These are phyloP conservation scores for Lophiotrema nucula DNA, from an alignment of 495 filamentous ascomycete genomes.

Conservation along the genomic window DNA sequence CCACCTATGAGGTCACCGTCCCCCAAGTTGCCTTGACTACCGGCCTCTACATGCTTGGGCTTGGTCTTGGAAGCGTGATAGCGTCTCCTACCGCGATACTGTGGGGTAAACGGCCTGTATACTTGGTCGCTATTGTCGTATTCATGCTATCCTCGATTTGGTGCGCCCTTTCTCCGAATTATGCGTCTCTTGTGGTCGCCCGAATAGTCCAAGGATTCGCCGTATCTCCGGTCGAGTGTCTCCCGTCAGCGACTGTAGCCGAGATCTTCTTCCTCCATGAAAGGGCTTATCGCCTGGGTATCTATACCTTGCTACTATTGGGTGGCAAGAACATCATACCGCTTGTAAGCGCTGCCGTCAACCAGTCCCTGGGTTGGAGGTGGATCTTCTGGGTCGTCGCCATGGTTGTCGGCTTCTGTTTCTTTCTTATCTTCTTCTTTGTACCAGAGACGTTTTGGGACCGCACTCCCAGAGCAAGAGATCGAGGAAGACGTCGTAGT, in stretches of 20 bases:
- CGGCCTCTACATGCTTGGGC: constrained; percentile 91
- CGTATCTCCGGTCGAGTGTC: constrained; percentile 87
- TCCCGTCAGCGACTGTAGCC: constrained; percentile 91
- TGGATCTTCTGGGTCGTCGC: constrained; percentile 95
- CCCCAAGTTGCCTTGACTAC: constrained; percentile 84
- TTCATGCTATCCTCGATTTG: constrained; percentile 79
- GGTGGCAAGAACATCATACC: constrained; percentile 93
- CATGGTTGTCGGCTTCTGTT: constrained; percentile 74
- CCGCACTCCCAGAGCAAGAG: constrained; percentile 67
- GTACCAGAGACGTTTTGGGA: constrained; percentile 98
- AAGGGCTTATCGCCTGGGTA: constrained; percentile 89
- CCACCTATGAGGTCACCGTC: constrained; percentile 66
- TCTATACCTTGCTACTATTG: constrained; percentile 86
- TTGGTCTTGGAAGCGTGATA: constrained; percentile 80
- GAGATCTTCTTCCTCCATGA: constrained; percentile 98
- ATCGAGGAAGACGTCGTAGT: constrained; percentile 31
- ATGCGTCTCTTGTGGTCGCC: constrained; percentile 70
- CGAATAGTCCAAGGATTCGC: constrained; percentile 85
- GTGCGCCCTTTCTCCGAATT: constrained; percentile 82
- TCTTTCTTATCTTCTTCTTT: constrained; percentile 78
- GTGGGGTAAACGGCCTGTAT: constrained; percentile 88
- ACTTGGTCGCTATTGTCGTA: constrained; percentile 71
- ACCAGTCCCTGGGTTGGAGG: constrained; percentile 74
- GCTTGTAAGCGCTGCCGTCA: constrained; percentile 82
- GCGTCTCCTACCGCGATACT: constrained; percentile 89